These are phyloP conservation scores for Ceratocystis variospora DNA, from an alignment of 2,329 filamentous ascomycete species.

Conservation along the genomic window DNA sequence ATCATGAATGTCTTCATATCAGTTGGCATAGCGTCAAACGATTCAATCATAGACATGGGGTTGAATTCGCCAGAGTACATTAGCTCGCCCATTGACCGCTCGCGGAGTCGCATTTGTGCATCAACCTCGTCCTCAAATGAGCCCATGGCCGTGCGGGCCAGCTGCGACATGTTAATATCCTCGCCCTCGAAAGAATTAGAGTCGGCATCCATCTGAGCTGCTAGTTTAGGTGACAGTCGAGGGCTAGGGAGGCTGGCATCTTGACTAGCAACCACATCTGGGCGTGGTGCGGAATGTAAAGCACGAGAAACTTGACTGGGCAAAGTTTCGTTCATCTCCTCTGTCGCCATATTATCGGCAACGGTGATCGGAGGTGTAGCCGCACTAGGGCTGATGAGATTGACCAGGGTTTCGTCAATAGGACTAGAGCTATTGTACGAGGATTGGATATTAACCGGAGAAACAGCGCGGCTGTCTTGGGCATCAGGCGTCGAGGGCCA, in stretches of 20 bases:
- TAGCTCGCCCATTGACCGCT: not conserved
- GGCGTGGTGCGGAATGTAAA: conserved; percentile 3
- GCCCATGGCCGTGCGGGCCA: not conserved
- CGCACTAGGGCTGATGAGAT: conserved; percentile 48
- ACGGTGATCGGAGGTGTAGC: conserved; percentile 59
- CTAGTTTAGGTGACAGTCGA: conserved; percentile 80
- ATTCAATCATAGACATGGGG: conserved; percentile 73
- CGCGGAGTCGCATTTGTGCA: conserved; percentile 11
- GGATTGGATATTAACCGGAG: conserved; percentile 21
- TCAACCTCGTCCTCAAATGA: conserved; percentile 9
- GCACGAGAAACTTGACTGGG: not conserved
- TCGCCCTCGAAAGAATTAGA: conserved; percentile 31
- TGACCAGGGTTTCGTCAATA: conserved; percentile 41
- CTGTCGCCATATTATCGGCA: not conserved
- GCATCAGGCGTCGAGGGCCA: conserved; percentile 13
- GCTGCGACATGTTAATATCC: conserved; percentile 26
- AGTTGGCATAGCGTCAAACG: conserved; percentile 79
- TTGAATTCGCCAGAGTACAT: conserved; percentile 43
- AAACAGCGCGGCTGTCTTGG: conserved; percentile 8
- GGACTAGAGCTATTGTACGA: conserved; percentile 39
- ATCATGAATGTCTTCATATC: conserved; percentile 93
- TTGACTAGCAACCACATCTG: conserved; percentile 34
- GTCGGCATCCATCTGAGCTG: conserved; percentile 41
- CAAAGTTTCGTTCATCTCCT: conserved; percentile 54
- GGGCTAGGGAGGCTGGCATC: conserved; percentile 92